Evolutionary conservation across 2,329 filamentous ascomycete species (phyloP).

Genomic region (Venturia carpophila): DNA sequence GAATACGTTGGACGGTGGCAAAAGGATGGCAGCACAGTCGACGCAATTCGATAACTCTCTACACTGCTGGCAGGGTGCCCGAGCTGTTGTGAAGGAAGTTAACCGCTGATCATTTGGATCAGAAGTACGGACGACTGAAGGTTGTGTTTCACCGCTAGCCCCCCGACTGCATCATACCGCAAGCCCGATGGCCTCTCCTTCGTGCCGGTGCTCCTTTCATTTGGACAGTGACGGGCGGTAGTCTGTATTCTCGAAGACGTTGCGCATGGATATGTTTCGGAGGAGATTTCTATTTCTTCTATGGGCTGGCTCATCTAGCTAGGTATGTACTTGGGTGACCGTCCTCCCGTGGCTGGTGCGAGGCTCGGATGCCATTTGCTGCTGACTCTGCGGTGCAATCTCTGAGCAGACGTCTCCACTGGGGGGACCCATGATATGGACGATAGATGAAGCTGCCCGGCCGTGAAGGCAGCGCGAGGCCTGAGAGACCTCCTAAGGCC

Average conservation of each 20-base stretch:
- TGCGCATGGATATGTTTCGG: constrained; percentile 8
- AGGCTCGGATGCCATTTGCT: neutral
- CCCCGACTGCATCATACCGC: neutral
- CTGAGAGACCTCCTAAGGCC: too few species aligned
- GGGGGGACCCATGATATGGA: neutral
- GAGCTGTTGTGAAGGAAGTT: neutral
- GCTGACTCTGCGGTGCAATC: neutral
- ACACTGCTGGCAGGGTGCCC: neutral
- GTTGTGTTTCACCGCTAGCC: neutral
- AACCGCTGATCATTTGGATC: neutral
- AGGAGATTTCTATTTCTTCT: neutral
- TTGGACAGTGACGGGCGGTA: neutral
- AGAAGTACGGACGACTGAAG: neutral
- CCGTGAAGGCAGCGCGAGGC: neutral
- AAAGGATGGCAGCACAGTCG: neutral
- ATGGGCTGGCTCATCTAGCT: neutral
- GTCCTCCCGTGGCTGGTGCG: neutral
- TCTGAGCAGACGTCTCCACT: neutral
- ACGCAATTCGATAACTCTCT: constrained; percentile 3
- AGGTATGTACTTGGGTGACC: too few species aligned
- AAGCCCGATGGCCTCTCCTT: neutral
- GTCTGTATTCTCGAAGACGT: constrained; percentile 1
- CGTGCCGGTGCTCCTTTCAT: constrained; percentile 5
- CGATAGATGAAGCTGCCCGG: neutral
- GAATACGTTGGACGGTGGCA: neutral